Evolutionary conservation across 2,329 filamentous ascomycete genomes (phyloP).

Genomic region (Colletotrichum cordylinicola): DNA sequence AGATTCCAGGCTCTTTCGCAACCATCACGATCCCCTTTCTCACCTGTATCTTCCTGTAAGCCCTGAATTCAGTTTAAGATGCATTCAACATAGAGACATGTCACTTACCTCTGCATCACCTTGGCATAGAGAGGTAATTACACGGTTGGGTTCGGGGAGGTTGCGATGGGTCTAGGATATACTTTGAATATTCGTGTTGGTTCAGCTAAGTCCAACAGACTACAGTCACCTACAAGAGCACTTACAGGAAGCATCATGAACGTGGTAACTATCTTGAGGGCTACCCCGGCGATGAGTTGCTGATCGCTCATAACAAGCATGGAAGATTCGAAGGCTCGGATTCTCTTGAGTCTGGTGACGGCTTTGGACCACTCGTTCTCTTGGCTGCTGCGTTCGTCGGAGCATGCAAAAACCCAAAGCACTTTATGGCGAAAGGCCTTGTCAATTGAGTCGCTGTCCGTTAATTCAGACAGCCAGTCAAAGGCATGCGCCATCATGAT

Average conservation of each 20-base stretch:
- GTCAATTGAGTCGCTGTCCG: background rate
- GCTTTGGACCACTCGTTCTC: background rate
- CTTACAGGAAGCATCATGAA: no score
- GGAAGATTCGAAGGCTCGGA: no score
- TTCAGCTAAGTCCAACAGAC: background rate
- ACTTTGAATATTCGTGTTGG: background rate
- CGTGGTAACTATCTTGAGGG: no score
- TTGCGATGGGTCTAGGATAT: background rate
- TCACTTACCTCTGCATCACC: background rate
- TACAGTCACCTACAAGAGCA: rapidly evolving
- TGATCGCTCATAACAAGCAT: no score
- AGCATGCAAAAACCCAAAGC: background rate
- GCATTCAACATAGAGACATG: background rate
- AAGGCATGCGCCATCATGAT: background rate
- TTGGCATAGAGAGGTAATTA: background rate
- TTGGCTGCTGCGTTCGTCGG: background rate
- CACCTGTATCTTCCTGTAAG: background rate
- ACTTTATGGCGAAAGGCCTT: background rate
- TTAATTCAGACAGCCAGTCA: background rate
- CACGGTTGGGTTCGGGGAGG: background rate
- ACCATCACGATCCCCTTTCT: background rate
- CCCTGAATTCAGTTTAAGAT: rapidly evolving
- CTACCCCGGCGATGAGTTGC: no score
- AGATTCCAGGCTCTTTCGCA: background rate
- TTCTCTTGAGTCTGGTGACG: background rate